Conservation (phyloP, 2,329 filamentous ascomycete genomes). For the Zasmidium cellare region DNA sequence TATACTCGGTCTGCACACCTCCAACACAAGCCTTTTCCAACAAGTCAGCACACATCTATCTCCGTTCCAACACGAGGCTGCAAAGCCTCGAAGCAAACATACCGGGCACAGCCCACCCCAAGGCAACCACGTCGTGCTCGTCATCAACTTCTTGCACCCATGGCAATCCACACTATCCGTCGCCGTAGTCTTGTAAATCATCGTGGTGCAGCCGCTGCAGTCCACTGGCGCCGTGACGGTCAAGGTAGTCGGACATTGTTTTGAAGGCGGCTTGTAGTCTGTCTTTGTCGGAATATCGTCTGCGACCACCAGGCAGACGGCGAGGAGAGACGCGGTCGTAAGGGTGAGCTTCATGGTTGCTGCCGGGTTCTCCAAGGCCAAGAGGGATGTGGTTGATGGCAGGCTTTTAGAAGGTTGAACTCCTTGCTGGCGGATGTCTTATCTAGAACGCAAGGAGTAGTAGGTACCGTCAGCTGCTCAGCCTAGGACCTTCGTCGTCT, state of each 20-base stretch:
- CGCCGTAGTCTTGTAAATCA: conserved; percentile 8
- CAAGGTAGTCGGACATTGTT: conserved; percentile 15
- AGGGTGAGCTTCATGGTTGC: conserved; percentile 1
- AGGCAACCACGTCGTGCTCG: conserved; percentile 8
- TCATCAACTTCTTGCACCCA: conserved; percentile 15
- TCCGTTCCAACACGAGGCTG: neutral
- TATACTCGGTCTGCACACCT: conserved; percentile 7
- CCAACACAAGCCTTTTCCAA: conserved; percentile 7
- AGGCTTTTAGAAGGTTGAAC: neutral
- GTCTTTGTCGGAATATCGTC: neutral
- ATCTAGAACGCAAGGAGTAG: no score
- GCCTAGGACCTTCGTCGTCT: no score
- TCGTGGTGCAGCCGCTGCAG: conserved; percentile 15
- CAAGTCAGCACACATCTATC: neutral
- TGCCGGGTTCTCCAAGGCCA: neutral
- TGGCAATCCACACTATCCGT: conserved; percentile 16
- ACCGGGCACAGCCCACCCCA: conserved; percentile 15
- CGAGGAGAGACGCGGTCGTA: neutral
- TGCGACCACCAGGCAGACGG: neutral
- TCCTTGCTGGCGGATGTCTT: neutral
- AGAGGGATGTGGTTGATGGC: neutral
- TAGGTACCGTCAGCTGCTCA: no score
- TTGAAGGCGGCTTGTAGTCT: neutral
- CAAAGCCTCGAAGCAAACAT: neutral
- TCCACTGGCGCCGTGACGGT: conserved; percentile 5